Evolutionary conservation across 2,329 filamentous ascomycete genomes (phyloP).

Genomic region (Nemania sp.): DNA sequence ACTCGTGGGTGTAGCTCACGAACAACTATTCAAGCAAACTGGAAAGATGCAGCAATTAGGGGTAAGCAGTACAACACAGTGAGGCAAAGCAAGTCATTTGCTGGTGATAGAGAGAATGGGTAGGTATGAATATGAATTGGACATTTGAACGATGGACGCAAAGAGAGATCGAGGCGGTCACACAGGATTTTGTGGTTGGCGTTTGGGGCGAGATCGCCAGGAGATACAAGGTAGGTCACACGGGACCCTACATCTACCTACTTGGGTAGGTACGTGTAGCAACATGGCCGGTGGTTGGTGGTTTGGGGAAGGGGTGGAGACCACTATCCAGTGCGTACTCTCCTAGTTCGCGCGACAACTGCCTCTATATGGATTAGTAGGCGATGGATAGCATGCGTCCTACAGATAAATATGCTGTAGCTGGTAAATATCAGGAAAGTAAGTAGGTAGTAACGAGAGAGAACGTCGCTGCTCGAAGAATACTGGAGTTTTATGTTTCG

Average conservation of each 20-base stretch:
- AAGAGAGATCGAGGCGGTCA: conserved; percentile 29
- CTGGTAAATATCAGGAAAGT: no score
- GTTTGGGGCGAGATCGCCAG: not conserved
- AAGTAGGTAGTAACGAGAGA: no score
- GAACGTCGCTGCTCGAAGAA: not conserved
- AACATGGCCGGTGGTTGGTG: not conserved
- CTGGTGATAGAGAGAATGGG: not conserved
- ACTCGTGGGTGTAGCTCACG: conserved; percentile 14
- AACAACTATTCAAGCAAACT: conserved; percentile 10
- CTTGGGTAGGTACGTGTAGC: conserved; percentile 1
- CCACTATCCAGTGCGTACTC: not conserved
- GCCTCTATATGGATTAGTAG: no score
- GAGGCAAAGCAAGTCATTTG: not conserved
- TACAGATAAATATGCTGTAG: no score
- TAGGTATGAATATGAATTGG: no score
- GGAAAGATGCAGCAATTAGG: conserved; percentile 4
- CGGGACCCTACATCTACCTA: not conserved
- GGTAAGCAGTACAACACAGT: conserved; percentile 3
- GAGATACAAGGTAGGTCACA: conserved; percentile 9
- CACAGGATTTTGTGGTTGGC: conserved; percentile 18
- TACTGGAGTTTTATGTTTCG: not conserved
- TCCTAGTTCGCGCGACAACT: not conserved
- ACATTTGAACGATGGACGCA: not conserved
- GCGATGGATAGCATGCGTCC: no score
- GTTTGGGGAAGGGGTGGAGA: not conserved